phyloP scores from a whole-genome alignment of 352 stramenopile species.

The Globisporangium cystogenes region DNA sequence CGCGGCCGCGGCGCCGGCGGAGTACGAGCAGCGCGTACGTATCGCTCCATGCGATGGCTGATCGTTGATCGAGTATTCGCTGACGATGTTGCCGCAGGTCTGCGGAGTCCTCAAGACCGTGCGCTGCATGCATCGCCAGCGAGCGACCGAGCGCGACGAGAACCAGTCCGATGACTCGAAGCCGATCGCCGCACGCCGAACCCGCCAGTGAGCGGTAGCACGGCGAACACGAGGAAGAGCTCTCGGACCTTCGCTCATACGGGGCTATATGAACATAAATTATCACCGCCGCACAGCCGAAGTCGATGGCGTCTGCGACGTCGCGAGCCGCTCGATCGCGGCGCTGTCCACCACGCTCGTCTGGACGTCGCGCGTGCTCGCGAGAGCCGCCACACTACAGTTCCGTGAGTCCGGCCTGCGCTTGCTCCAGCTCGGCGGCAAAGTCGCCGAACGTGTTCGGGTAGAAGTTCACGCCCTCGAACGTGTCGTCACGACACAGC shows the following conservation, averaged over 20 bases:
- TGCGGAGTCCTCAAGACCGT: constrained; percentile 37
- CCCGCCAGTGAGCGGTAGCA: neutral
- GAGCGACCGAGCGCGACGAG: constrained; percentile 12
- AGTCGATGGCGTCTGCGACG: neutral
- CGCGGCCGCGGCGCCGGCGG: constrained; percentile 6
- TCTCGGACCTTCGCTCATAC: neutral
- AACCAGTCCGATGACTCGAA: constrained; percentile 13
- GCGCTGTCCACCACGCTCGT: no score
- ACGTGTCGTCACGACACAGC: constrained; percentile 94
- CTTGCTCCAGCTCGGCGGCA: constrained; percentile 5
- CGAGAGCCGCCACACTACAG: constrained; percentile 1
- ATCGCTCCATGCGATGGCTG: neutral
- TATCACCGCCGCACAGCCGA: constrained; percentile 7
- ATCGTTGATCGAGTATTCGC: neutral
- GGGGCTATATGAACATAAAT: constrained; percentile 7
- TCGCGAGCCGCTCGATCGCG: no score
- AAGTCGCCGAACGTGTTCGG: constrained; percentile 87
- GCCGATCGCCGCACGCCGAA: neutral
- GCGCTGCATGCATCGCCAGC: constrained; percentile 30
- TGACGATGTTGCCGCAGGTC: constrained; percentile 8
- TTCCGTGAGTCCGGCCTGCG: constrained; percentile 3
- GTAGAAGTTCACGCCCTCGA: constrained; percentile 95
- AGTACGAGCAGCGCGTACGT: constrained; percentile 26
- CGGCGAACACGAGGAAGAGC: neutral
- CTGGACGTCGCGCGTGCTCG: no score